phyloP scores from a whole-genome alignment of 2,329 filamentous ascomycete species.

The Alternaria rosae region DNA sequence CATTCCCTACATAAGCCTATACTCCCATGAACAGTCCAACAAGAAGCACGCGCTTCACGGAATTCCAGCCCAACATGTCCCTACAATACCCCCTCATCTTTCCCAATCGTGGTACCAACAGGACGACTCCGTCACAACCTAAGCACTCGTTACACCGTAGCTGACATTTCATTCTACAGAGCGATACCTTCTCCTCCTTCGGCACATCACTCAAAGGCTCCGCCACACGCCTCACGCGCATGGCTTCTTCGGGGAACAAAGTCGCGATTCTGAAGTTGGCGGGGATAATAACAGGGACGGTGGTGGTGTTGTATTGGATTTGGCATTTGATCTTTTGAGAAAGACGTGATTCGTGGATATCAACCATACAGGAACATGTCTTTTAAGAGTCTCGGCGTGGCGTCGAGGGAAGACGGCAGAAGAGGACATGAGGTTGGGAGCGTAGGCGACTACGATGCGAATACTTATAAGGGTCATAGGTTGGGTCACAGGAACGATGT shows the following conservation, averaged over 20 bases:
- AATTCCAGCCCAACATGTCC: background rate
- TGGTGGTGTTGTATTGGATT: constrained; percentile 79
- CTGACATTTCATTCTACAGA: constrained; percentile 57
- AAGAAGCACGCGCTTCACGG: no score
- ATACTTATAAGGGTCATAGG: no score
- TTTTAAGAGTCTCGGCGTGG: no score
- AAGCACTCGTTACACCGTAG: no score
- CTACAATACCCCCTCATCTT: no score
- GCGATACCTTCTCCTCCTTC: constrained; percentile 91
- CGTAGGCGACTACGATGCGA: background rate
- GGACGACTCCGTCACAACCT: no score
- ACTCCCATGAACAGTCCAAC: no score
- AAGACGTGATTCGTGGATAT: no score
- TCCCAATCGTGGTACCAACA: no score
- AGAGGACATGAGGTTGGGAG: background rate
- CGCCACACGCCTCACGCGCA: constrained; percentile 80
- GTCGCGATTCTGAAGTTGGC: constrained; percentile 89
- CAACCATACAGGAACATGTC: background rate
- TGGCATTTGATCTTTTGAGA: constrained; percentile 42
- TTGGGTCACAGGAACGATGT: background rate
- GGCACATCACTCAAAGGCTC: constrained; percentile 82
- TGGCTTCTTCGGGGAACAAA: constrained; percentile 91
- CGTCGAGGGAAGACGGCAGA: no score
- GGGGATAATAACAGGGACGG: constrained; percentile 76
- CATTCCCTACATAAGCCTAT: no score